phyloP scores from a whole-genome alignment of 2,329 filamentous ascomycete species.

The Aspergillus persii region DNA sequence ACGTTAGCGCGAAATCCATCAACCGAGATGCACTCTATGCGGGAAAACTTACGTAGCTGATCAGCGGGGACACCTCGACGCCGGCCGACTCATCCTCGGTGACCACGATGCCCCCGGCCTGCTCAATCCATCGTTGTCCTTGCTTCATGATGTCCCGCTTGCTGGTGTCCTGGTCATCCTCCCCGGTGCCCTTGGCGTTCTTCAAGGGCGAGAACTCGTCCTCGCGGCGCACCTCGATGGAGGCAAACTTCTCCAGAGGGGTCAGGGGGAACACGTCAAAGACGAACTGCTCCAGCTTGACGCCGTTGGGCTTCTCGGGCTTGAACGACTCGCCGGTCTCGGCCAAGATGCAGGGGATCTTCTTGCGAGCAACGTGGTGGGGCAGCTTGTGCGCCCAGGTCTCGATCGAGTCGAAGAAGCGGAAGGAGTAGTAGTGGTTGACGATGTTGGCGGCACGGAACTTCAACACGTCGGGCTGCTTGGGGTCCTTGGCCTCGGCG shows the following conservation, averaged over 20 bases:
- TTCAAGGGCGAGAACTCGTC: constrained; percentile 98
- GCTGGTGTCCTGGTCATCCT: constrained; percentile 94
- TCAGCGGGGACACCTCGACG: constrained; percentile 85
- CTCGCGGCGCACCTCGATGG: constrained; percentile 91
- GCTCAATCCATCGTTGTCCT: constrained; percentile 80
- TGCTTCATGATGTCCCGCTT: constrained; percentile 85
- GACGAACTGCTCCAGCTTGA: constrained; percentile 99
- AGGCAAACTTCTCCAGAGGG: constrained; percentile 83
- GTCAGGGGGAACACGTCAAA: constrained; percentile 97
- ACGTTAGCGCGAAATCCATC: constrained; percentile 10
- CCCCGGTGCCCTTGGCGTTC: constrained; percentile 79
- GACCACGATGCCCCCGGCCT: constrained; percentile 71
- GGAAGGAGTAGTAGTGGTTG: constrained; percentile 98
- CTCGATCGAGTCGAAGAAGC: constrained; percentile 87
- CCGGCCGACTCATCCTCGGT: constrained; percentile 63
- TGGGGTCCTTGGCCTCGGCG: constrained; percentile 83
- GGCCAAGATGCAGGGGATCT: constrained; percentile 84
- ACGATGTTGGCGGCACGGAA: constrained; percentile 99
- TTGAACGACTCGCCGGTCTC: constrained; percentile 77
- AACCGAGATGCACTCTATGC: neutral
- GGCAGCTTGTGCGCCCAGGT: constrained; percentile 81
- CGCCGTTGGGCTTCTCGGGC: constrained; percentile 91
- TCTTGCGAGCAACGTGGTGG: constrained; percentile 96
- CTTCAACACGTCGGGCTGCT: constrained; percentile 78
- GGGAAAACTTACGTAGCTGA: constrained; percentile 80